Evolutionary conservation across 306 rosid species (phyloP), one percentile per base, ranked within the genome.

Genomic region (Canavalia gladiata): DNA sequence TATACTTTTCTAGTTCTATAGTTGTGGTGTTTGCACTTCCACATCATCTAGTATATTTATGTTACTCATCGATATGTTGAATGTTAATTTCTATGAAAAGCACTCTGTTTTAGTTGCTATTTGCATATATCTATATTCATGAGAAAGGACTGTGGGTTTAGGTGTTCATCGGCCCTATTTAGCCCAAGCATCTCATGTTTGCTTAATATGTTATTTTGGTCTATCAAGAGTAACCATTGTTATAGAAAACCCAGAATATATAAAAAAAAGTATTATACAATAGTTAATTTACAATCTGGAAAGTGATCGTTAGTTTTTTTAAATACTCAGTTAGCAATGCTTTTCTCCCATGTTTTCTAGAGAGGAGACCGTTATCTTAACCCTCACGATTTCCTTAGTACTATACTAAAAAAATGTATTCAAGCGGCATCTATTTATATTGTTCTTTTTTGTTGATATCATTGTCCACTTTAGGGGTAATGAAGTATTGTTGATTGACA

Each of bases 1-100:
- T 11, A 41, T 35, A 68, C 62, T 70, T 41, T 57, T 57, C 71
- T 37, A 30, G 37, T 79, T 57, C 45, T 46, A 33, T 79, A 2
- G 45, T 34, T 50, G 9, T 55, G 43, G 25, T 7, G 56, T 49
- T 47, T 31, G 47, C 29, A n/a, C 59, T 69, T 34, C 41, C 4
- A 37, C 41, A 37, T 37, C 41, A 37, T 37, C 41, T 37, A 2
- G 0, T 37, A 37, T 37, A 37, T 37, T 37, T 37, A 35, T 35
- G 39, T 37, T 0, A 37, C 41, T 2, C 41, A 37, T 37, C 41
- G 4, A 37, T 2, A 37, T 37, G 41, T 37, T 37, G 41, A 37
- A 37, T 37, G 41, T 0, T 37, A 18, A 37, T 37, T 37, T 37
- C 41, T 37, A 0, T 37, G 41, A 37, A 37, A 37, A 37, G 41